Conservation (phyloP, 805 yeast genomes). For the Teunomyces tritomae region DNA sequence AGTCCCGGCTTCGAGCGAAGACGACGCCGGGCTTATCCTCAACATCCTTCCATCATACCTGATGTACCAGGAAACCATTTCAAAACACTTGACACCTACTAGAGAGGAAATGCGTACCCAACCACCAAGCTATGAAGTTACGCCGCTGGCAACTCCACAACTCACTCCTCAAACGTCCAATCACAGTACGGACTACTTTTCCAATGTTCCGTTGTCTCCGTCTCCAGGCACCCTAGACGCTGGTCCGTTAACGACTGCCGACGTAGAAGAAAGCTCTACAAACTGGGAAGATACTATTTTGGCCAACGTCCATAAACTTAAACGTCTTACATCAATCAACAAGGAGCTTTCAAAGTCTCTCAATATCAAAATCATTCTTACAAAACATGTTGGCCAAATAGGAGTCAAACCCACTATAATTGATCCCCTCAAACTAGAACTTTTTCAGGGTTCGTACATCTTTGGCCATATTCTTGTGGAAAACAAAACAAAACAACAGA, state of each 20-base stretch:
- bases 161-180: slow-evolving; percentile 4
- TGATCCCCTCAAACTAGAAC: slow-evolving; percentile 29
- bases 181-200: slow-evolving; percentile 17
- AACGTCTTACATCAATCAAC: slow-evolving; percentile 28
- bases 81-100: slow-evolving; percentile 33
- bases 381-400: slow-evolving; percentile 31
- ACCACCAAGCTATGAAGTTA: slow-evolving; percentile 35
- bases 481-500: slow-evolving; percentile 23
- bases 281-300: slow-evolving; percentile 35
- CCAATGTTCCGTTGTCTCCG: slow-evolving; percentile 15
- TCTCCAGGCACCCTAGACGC: slow-evolving; percentile 7
- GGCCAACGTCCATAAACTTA: slow-evolving; percentile 34
- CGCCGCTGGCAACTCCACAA: slow-evolving; percentile 17
- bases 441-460: slow-evolving; percentile 36
- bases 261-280: slow-evolving; percentile 16
- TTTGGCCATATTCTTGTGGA: slow-evolving; percentile 34
- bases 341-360: slow-evolving; percentile 25
- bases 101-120: slow-evolving; percentile 23
- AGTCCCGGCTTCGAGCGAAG: slow-evolving; percentile 6
- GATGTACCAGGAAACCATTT: slow-evolving; percentile 39
- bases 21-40: slow-evolving; percentile 25
- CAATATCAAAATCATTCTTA: slow-evolving; percentile 29
- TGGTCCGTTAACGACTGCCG: slow-evolving; percentile 5
- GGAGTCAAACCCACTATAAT: slow-evolving; percentile 32
- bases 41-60: slow-evolving; percentile 41